Base-by-base conservation (phyloP, 2,329 filamentous ascomycete genomes). In the Chalaropsis thielavioides region DNA sequence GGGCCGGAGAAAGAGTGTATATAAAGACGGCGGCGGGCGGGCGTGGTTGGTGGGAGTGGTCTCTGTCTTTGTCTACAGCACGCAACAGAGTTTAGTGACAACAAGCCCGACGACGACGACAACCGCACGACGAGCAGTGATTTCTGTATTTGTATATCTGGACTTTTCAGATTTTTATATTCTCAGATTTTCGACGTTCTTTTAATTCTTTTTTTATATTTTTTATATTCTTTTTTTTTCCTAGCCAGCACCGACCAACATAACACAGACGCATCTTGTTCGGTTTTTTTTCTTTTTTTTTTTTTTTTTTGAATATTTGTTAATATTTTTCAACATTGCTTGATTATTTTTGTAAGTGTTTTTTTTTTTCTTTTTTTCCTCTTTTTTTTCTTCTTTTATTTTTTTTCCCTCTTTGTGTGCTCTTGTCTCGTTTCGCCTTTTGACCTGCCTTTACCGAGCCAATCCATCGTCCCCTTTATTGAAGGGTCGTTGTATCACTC, bases 331-430 rank as follows among this genome's bases (percentile, higher is more conserved):
- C n/a, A 49, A n/a, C 41, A 35, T 61, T 41, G 38, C n/a, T n/a
- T n/a, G n/a, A n/a, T n/a, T n/a, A 15, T 27, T 63, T 63, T 51
- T 56, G 13, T 56, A 49, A 49, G 46, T 63, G 13, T 22, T 58
- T 58, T 13, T 40, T 62, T 38, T 17, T 22, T 59, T 64, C 13
- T 63, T 22, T 22, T 58, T 58, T 38, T 64, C 27, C 11, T 10
- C 27, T 13, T 40, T 62, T 38, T 17, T 22, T 59, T 64, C 13
- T 59, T 64, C 17, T 64, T 56, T 60, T 31, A 35, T 24, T 41
- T 22, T 54, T 6, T 31, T 6, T 31, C 31, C 6, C 31, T 31
- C 31, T 31, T 6, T 31, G 31, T 31, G 31, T 31, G 31, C 6
- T 56, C 44, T 64, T 58, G 19, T 43, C 22, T 43, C 19, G 43